A percentile compares a stretch with the other conserved stretches of the same genome.
Evolutionary conservation across 1,284 basidiomycete genomes (phyloP).

Genomic region (Cryptococcus depauperatus): DNA sequence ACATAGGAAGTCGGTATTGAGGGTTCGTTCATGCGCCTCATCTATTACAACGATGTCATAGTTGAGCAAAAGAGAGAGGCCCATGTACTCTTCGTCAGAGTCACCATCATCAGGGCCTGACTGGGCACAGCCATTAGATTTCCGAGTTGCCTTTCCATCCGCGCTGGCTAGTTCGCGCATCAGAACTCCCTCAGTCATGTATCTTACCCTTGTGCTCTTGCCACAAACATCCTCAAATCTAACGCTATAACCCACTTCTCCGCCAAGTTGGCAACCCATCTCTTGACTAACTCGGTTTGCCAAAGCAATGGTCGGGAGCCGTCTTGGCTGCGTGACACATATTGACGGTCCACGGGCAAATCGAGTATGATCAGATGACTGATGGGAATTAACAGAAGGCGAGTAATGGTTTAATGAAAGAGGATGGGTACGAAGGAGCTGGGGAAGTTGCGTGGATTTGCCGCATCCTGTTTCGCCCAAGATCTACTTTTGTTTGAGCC

Average conservation of each 20-base stretch:
- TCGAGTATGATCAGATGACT: conserved; percentile 17
- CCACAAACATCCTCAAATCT: conserved; percentile 82
- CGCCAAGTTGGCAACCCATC: conserved; percentile 61
- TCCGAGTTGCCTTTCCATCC: background rate
- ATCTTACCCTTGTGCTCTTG: conserved; percentile 69
- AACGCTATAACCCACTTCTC: conserved; percentile 83
- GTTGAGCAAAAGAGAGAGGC: conserved; percentile 54
- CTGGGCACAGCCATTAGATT: too few relatives aligned
- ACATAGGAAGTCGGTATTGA: conserved; percentile 90
- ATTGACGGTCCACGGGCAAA: conserved; percentile 63
- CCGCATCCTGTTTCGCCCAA: conserved; percentile 96
- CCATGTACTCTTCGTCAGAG: background rate
- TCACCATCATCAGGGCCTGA: too few relatives aligned
- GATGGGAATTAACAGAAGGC: too few relatives aligned
- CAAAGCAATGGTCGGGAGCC: conserved; percentile 88
- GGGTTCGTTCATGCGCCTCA: conserved; percentile 92
- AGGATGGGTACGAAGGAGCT: conserved; percentile 61
- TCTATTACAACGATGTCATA: conserved; percentile 92
- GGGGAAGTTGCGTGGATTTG: conserved; percentile 93
- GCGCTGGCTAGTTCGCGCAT: conserved; percentile 63
- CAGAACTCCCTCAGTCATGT: conserved; percentile 94
- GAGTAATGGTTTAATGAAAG: conserved; percentile 14
- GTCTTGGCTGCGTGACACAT: conserved; percentile 84
- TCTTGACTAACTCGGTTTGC: conserved; percentile 83
- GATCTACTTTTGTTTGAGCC: conserved; percentile 45